Conservation (phyloP, 2,329 filamentous ascomycete genomes). For the Fusarium hainanense region DNA sequence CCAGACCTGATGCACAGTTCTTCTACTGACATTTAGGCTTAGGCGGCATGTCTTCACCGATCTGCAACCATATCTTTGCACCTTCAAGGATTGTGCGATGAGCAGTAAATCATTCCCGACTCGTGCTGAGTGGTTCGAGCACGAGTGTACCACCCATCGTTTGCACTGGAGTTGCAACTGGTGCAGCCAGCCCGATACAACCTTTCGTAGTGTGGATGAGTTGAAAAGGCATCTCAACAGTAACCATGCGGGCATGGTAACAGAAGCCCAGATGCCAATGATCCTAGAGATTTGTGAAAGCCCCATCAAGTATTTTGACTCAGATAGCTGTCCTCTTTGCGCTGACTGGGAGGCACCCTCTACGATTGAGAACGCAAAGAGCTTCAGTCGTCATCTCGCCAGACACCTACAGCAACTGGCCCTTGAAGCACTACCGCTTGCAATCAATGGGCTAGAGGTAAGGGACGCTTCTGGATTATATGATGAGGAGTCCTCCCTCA, state of each 20-base stretch:
- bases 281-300: background rate
- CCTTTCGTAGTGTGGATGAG: accelerated
- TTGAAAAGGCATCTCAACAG: background rate
- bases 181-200: background rate
- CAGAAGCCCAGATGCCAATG: accelerated
- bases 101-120: accelerated
- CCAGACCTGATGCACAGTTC: no score
- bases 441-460: background rate
- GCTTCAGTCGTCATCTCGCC: background rate
- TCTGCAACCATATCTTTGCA: background rate
- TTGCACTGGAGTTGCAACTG: background rate
- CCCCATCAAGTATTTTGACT: accelerated
- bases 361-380: background rate
- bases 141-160: background rate
- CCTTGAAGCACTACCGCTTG: background rate
- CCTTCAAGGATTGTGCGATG: background rate
- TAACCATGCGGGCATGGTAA: background rate
- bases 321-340: background rate
- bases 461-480: accelerated
- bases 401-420: background rate
- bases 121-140: background rate
- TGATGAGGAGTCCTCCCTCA: no score
- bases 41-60: background rate
- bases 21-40: background rate
- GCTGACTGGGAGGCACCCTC: background rate